Evolutionary conservation across 139 green algal genomes (phyloP), one percentile per base, ranked within the genome.

Genomic region (Deuterostichococcus epilithicus): DNA sequence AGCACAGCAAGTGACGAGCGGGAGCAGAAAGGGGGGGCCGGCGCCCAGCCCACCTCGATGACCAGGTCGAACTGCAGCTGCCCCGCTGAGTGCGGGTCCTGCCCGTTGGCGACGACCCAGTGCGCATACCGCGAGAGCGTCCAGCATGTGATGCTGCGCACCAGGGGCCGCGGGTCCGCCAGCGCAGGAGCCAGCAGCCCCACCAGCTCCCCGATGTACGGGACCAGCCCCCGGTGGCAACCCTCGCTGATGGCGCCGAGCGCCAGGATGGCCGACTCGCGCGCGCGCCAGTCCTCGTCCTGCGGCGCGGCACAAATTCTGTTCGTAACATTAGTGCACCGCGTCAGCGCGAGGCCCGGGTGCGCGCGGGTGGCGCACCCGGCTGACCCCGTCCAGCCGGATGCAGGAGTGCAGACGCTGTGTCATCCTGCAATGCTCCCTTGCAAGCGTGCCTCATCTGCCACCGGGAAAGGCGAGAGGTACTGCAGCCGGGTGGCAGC

Each of bases 131-230:
- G 87, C 0, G 76, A 85, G 8, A 98, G 81, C 15, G 90, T 91
- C 95, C 95, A 99, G 83, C 92, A 98, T 67, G 90, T 91, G 82
- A 97, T 98, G 76, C 88, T 91, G 68, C 95, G 88, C 35, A 96
- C 92, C 81, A 95, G 88, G 25, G 94, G 94, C 25, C 89, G 88
- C 1, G 84, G 45, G 76, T 98, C 94, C 1, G 74, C 37, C 65
- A 96, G 78, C 65, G 82, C 80, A 28, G 91, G 90, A 80, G 96
- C 75, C 32, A 99, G 79, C 81, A 94, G 90, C 60, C 68, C 66
- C 1, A 97, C 82, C 72, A 99, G 94, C 63, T 90, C 85, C 20
- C 82, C 74, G 38, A 98, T 75, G 79, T 90, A 86, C 1, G 85
- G 88, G 36, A 87, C 75, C 67, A 98, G 83, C 13, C 90, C 94